A percentile compares a stretch with the other conserved stretches of the same genome.
Conservation (phyloP, 2,329 filamentous ascomycete species). For the Aspergillus ibericus region DNA sequence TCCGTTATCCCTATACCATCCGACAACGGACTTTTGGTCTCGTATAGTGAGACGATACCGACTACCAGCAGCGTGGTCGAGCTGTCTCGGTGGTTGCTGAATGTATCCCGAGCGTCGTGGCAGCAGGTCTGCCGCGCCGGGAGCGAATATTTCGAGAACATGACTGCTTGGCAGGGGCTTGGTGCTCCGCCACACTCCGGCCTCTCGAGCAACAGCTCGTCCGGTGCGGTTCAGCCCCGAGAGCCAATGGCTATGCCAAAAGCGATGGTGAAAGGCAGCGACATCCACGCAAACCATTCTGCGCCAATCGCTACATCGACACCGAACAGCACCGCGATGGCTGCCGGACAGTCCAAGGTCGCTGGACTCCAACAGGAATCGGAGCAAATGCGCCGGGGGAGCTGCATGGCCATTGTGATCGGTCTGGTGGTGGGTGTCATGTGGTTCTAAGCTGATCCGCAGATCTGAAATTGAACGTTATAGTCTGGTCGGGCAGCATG, state of each 20-base stretch:
- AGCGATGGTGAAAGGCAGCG: background rate
- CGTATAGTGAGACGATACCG: constrained; percentile 8
- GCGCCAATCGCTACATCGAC: constrained; percentile 4
- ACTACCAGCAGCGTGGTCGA: background rate
- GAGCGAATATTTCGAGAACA: constrained; percentile 14
- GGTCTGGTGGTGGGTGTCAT: constrained; percentile 38
- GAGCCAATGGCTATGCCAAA: background rate
- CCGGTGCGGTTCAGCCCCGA: background rate
- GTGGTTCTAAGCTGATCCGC: constrained; percentile 30
- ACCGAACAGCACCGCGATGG: constrained; percentile 5
- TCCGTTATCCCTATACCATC: constrained; percentile 11
- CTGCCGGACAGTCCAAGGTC: constrained; percentile 25
- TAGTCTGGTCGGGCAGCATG: background rate
- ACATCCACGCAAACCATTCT: background rate
- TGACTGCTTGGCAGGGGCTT: constrained; percentile 1
- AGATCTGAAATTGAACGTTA: background rate
- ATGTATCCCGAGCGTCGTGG: constrained; percentile 23
- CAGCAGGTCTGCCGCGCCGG: constrained; percentile 35
- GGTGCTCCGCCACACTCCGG: background rate
- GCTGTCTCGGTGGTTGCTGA: constrained; percentile 9
- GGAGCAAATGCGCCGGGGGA: constrained; percentile 30
- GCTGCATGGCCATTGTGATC: constrained; percentile 41
- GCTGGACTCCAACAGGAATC: constrained; percentile 26
- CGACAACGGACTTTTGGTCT: constrained; percentile 1
- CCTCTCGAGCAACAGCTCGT: constrained; percentile 3